Percentiles rank a stretch among this genome's conserved stretches.
Conservation (phyloP, 164 flowering plant genomes). For the Litsea cubeba region DNA sequence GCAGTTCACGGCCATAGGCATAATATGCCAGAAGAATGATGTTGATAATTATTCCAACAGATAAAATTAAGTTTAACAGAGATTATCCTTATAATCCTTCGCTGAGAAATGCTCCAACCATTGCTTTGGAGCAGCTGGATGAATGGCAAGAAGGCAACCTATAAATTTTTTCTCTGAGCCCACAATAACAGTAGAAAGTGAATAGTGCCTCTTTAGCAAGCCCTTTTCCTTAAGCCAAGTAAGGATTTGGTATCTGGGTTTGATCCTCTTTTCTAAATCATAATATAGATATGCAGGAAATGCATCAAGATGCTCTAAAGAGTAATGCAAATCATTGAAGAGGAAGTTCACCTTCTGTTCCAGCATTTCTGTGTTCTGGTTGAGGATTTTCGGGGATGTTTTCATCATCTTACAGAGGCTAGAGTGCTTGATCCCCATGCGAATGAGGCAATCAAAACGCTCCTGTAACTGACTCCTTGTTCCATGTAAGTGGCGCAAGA, state of each 20-base stretch:
- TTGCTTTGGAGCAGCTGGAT: conserved; percentile 56
- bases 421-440: conserved; percentile 40
- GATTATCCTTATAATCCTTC: background rate
- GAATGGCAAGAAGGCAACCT: conserved; percentile 36
- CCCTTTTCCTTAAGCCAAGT: conserved; percentile 51
- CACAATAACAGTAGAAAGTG: conserved; percentile 48
- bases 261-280: conserved; percentile 56
- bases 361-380: conserved; percentile 37
- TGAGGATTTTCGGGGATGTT: conserved; percentile 43
- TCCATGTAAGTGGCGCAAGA: conserved; percentile 39
- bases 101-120: conserved; percentile 36
- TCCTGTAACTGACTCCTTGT: conserved; percentile 35
- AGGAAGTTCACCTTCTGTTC: conserved; percentile 44
- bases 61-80: conserved; percentile 3
- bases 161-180: conserved; percentile 50
- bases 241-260: conserved; percentile 53
- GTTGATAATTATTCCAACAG: background rate
- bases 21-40: background rate
- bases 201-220: conserved; percentile 27
- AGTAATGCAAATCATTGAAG: conserved; percentile 33
- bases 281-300: conserved; percentile 57
- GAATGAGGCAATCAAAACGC: conserved; percentile 53
- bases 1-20: background rate
- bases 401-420: conserved; percentile 43
- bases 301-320: conserved; percentile 36